Conservation (phyloP, 1,139 yeast species). For the Martiniozyma asiatica region DNA sequence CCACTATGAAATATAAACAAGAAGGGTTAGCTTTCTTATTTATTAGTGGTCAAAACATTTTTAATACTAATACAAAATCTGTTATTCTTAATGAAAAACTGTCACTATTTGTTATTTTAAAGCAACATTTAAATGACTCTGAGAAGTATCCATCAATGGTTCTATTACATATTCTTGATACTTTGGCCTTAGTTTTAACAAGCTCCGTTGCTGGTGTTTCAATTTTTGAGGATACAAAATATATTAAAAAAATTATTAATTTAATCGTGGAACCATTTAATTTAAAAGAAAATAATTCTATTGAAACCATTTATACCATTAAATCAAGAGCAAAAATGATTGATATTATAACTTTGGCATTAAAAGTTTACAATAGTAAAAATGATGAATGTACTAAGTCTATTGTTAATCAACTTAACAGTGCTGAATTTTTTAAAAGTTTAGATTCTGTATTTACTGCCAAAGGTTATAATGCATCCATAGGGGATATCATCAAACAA, state of each 20-base stretch:
- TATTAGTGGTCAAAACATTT: constrained; percentile 55
- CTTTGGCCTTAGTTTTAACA: constrained; percentile 53
- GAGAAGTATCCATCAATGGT: constrained; percentile 47
- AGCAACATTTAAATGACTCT: constrained; percentile 42
- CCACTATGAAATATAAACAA: constrained; percentile 67
- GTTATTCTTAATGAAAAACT: constrained; percentile 16
- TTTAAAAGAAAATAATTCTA: too few relatives aligned
- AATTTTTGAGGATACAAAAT: constrained; percentile 36
- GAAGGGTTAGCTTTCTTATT: constrained; percentile 77
- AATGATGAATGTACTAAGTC: too few relatives aligned
- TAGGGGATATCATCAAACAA: constrained; percentile 26
- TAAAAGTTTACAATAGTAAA: too few relatives aligned
- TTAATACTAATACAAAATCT: constrained; percentile 14
- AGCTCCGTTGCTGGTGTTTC: constrained; percentile 57
- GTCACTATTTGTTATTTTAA: constrained; percentile 46
- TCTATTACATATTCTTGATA: constrained; percentile 48
- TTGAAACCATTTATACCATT: too few relatives aligned
- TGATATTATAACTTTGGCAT: too few relatives aligned
- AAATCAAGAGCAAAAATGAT: too few relatives aligned
- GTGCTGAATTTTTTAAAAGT: too few relatives aligned
- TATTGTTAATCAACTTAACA: too few relatives aligned
- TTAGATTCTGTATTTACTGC: constrained; percentile 1
- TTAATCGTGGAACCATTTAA: too few relatives aligned
- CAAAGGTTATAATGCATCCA: too few relatives aligned
- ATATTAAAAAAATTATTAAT: constrained; percentile 35